Evolutionary conservation across 1,284 basidiomycete genomes (phyloP).

Genomic region (Filobasidium uniguttulatum): DNA sequence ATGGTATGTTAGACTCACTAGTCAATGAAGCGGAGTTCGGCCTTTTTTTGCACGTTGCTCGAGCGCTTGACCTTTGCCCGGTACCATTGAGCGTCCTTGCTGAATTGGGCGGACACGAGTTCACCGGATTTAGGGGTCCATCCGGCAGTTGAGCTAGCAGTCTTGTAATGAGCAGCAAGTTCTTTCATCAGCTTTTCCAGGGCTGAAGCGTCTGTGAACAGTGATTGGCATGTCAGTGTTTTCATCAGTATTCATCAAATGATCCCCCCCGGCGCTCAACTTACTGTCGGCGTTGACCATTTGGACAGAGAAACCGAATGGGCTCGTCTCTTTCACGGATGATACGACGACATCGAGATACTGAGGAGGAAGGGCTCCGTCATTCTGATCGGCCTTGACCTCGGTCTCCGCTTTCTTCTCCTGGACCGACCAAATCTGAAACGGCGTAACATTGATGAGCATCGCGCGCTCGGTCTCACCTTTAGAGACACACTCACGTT

Average conservation of each 20-base stretch:
- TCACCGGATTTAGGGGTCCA: constrained; percentile 73
- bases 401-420: constrained; percentile 42
- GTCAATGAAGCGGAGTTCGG: constrained; percentile 37
- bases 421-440: constrained; percentile 72
- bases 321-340: constrained; percentile 62
- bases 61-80: constrained; percentile 72
- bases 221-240: constrained; percentile 1
- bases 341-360: constrained; percentile 87
- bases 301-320: constrained; percentile 83
- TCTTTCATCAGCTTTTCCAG: constrained; percentile 89
- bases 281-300: constrained; percentile 65
- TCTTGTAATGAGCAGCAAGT: constrained; percentile 70
- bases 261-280: too few species aligned
- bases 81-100: constrained; percentile 75
- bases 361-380: constrained; percentile 54
- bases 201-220: constrained; percentile 66
- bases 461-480: too few species aligned
- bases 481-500: constrained; percentile 53
- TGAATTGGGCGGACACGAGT: constrained; percentile 59
- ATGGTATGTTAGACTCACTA: constrained; percentile 19
- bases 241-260: too few species aligned
- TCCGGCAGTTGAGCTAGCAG: constrained; percentile 44
- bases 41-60: constrained; percentile 61
- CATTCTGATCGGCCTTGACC: constrained; percentile 35
- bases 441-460: too few species aligned